phyloP scores from a whole-genome alignment of 257 asterid species.

The Nicotiana tomentosiformis region DNA sequence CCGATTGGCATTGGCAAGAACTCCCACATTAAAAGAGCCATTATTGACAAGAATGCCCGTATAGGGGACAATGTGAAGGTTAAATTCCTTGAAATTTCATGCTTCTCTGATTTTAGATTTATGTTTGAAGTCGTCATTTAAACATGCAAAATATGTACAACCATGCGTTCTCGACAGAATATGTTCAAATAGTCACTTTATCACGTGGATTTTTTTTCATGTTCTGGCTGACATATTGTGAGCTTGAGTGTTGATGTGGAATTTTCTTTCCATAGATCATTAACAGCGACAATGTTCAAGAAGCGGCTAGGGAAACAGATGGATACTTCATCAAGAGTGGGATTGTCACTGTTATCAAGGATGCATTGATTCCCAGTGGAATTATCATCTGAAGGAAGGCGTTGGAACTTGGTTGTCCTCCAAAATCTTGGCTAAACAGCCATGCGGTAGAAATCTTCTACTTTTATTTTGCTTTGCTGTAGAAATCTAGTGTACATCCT shows the following conservation, averaged over 20 bases:
- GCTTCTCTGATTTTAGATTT: background rate
- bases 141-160: too few species aligned
- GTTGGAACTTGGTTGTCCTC: background rate
- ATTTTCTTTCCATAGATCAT: slow-evolving; percentile 40
- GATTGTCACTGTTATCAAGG: slow-evolving; percentile 83
- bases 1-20: slow-evolving; percentile 86
- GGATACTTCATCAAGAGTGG: slow-evolving; percentile 96
- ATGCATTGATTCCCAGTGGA: slow-evolving; percentile 76
- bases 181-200: too few species aligned
- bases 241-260: background rate
- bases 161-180: too few species aligned
- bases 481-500: slow-evolving; percentile 21
- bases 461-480: slow-evolving; percentile 2
- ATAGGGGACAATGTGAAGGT: slow-evolving; percentile 87
- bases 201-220: too few species aligned
- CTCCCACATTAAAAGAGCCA: slow-evolving; percentile 79
- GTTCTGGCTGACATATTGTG: background rate
- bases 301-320: slow-evolving; percentile 91
- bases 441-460: background rate
- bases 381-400: slow-evolving; percentile 40
- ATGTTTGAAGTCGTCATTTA: background rate
- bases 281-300: slow-evolving; percentile 71
- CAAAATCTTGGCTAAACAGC: background rate
- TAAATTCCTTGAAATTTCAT: background rate
- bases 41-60: slow-evolving; percentile 90